Percentiles rank a stretch among this genome's conserved stretches.
Conservation (phyloP, 1,284 basidiomycete species). For the Psilocybe mexicana region DNA sequence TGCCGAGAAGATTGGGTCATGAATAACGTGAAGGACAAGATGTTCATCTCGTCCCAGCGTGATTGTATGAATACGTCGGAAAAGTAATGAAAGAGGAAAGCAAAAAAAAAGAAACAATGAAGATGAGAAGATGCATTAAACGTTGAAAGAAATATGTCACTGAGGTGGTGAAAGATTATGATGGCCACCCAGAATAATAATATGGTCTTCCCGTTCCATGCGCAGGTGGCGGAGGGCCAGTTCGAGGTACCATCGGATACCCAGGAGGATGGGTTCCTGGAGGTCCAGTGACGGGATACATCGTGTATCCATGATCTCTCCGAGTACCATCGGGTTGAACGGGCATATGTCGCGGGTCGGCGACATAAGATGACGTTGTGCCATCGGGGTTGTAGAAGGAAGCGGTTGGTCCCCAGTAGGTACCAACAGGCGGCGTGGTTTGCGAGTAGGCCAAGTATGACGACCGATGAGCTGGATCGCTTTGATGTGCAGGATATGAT, state of each 20-base stretch:
- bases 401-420: background rate
- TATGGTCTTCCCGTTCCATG: background rate
- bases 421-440: background rate
- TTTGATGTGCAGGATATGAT: slow-evolving; percentile 11
- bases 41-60: background rate
- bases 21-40: background rate
- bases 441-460: slow-evolving; percentile 4
- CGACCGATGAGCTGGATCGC: slow-evolving; percentile 9
- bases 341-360: background rate
- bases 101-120: background rate
- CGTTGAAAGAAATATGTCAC: background rate
- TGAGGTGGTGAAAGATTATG: background rate
- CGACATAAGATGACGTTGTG: background rate
- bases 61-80: background rate
- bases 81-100: background rate
- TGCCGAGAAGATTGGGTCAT: background rate
- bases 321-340: background rate
- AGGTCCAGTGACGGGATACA: slow-evolving; percentile 8
- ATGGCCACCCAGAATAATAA: slow-evolving; percentile 14
- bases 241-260: background rate
- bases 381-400: slow-evolving; percentile 2
- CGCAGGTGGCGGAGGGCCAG: background rate
- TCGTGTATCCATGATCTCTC: slow-evolving; percentile 1
- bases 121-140: slow-evolving; percentile 1
- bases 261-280: background rate